These are phyloP conservation scores for Daldinia bambusicola DNA, from an alignment of 495 filamentous ascomycete genomes.

Conservation along the genomic window DNA sequence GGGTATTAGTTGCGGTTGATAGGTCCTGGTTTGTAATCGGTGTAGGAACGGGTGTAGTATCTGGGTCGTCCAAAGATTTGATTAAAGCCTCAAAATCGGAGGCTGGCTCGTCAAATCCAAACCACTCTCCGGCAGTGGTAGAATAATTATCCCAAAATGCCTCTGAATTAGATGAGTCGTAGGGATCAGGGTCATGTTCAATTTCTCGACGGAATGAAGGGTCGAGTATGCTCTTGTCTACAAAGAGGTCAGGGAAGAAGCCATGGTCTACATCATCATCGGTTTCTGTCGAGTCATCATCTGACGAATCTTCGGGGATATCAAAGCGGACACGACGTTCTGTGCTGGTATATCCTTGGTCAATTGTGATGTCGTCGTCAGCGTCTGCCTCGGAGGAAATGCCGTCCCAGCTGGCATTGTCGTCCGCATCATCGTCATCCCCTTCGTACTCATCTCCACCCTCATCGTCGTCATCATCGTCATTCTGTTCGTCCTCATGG, in stretches of 20 bases:
- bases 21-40: conserved; percentile 63
- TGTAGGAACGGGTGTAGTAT: conserved; percentile 51
- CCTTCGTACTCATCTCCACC: conserved; percentile 53
- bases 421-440: conserved; percentile 55
- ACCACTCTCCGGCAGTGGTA: conserved; percentile 31
- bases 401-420: conserved; percentile 67
- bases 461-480: conserved; percentile 51
- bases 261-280: conserved; percentile 56
- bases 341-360: conserved; percentile 58
- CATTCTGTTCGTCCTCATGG: conserved; percentile 50
- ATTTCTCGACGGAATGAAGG: conserved; percentile 75
- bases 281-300: conserved; percentile 59
- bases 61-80: conserved; percentile 41
- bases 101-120: conserved; percentile 25
- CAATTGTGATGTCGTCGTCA: conserved; percentile 57
- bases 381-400: conserved; percentile 60
- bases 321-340: conserved; percentile 64
- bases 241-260: conserved; percentile 76
- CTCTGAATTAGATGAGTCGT: conserved; percentile 57
- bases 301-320: conserved; percentile 57
- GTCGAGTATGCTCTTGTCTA: conserved; percentile 75
- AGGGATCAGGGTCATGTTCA: conserved; percentile 67
- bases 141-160: conserved; percentile 60
- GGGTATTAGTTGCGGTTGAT: conserved; percentile 52
- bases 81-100: conserved; percentile 51